Percentiles rank a stretch among this genome's conserved stretches.
Conservation (phyloP, 148 eudicot genomes). For the Nyssa sinensis region DNA sequence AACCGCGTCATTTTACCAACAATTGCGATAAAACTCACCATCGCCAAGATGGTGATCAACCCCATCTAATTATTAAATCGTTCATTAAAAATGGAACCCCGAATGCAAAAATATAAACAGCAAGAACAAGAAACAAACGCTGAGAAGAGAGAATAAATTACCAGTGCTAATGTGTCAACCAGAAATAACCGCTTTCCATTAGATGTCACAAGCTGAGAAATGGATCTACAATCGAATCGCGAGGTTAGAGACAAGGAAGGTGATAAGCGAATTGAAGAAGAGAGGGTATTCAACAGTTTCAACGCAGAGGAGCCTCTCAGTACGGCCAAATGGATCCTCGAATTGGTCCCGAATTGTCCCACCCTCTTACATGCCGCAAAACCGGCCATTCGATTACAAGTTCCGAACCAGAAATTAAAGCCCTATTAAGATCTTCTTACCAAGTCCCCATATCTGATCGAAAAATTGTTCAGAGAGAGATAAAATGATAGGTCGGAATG, state of each 20-base stretch:
- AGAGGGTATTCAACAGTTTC: too few species aligned
- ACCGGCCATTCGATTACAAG: slow-evolving; percentile 37
- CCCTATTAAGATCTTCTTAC: neutral
- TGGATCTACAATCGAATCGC: slow-evolving; percentile 22
- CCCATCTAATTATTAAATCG: too few species aligned
- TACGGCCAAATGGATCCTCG: slow-evolving; percentile 5
- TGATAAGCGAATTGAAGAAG: neutral
- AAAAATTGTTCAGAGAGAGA: neutral
- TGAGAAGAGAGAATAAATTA: slow-evolving; percentile 22
- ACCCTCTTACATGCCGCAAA: slow-evolving; percentile 45
- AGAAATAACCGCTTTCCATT: slow-evolving; percentile 63
- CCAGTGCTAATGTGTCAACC: slow-evolving; percentile 87
- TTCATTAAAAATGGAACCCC: too few species aligned
- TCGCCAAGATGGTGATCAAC: too few species aligned
- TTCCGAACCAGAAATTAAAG: neutral
- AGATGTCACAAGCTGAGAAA: slow-evolving; percentile 54
- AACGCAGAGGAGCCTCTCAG: too few species aligned
- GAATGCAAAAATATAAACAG: neutral
- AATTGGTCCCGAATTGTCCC: slow-evolving; percentile 15
- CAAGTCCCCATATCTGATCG: neutral
- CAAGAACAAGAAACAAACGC: neutral
- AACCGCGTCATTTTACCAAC: neutral
- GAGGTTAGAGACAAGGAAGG: slow-evolving; percentile 12
- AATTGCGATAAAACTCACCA: neutral
- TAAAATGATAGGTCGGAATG: neutral